Base-by-base conservation (phyloP, 306 rosid genomes). In the Acmispon strigosus region DNA sequence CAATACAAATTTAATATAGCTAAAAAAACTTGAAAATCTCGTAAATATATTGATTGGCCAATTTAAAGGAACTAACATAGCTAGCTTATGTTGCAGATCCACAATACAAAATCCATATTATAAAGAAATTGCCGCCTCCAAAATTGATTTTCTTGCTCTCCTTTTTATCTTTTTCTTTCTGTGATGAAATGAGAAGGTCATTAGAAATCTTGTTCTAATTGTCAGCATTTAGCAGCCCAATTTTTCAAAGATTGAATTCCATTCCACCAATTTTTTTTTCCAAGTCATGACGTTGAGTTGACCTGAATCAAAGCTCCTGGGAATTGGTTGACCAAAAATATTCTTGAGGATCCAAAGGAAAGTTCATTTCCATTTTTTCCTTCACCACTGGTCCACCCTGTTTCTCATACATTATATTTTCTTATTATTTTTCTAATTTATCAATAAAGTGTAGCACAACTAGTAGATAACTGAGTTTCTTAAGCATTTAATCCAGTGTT, bases 211-310 rank as follows among this genome's bases (percentile, higher is more conserved):
- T 42, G n/a, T 0, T 42, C n/a, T 39, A 39, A 9, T 11, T 39
- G 47, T 9, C 47, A 42, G 24, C 19, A 45, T 79, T 72, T 47
- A 66, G 48, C 52, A 10, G 66, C 57, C 39, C 39, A 20, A 16
- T 63, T 65, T 65, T 73, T 50, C 36, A 15, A 61, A 1, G 7
- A 34, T 62, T 77, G 42, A 41, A 69, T 50, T 72, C 45, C 16
- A 66, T 8, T 32, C 16, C 24, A 22, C 24, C 1, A 1, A 1
- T 22, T 22, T 18, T 0, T n/a, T 49, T 75, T 58, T 16, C 7
- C 18, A 3, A 50, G 13, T 60, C 72, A 62, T 62, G 77, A 77
- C 63, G 45, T 15, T 5, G 67, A 77, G 62, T 70, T 77, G 73
- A 77, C 77, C 43, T 18, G 15, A 51, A 57, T 8, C 5, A 20